Evolutionary conservation across 2,329 filamentous ascomycete species (phyloP).

Genomic region (Ophiostoma sp.): DNA sequence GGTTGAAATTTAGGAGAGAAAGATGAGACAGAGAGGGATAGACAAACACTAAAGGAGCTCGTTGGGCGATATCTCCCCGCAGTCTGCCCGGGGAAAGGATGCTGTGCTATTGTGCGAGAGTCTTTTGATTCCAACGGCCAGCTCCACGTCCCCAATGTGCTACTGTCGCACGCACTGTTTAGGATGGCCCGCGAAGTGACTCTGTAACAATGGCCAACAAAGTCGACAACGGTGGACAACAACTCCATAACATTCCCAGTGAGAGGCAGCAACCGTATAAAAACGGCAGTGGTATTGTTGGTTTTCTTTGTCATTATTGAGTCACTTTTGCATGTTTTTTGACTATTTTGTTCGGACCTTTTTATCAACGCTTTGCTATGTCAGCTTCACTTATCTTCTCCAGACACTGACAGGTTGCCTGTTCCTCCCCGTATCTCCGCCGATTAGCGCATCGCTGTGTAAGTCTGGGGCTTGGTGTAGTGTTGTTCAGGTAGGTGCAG

Average conservation of each 20-base stretch:
- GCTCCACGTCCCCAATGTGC: not conserved
- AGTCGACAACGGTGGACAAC: not conserved
- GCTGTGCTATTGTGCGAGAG: not conserved
- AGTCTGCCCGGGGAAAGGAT: conserved; percentile 4
- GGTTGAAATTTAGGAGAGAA: not conserved
- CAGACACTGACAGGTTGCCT: not conserved
- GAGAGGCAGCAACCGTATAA: not conserved
- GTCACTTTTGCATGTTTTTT: not conserved
- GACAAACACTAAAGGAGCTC: not conserved
- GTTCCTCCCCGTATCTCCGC: not conserved
- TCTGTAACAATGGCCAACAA: not conserved
- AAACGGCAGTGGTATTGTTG: not conserved
- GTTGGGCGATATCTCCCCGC: not conserved
- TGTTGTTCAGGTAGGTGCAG: not conserved
- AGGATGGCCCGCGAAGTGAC: not conserved
- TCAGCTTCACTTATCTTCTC: not conserved
- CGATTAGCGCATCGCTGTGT: not conserved
- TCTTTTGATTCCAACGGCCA: not conserved
- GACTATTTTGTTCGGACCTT: not conserved
- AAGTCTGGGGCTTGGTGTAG: not conserved
- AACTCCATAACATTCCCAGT: not conserved
- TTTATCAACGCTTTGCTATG: not conserved
- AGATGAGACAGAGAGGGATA: not conserved
- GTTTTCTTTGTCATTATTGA: not conserved
- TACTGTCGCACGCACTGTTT: not conserved